These are phyloP conservation scores for Pseudoturritis turrita DNA, from an alignment of 345 rosid species.

Conservation along the genomic window DNA sequence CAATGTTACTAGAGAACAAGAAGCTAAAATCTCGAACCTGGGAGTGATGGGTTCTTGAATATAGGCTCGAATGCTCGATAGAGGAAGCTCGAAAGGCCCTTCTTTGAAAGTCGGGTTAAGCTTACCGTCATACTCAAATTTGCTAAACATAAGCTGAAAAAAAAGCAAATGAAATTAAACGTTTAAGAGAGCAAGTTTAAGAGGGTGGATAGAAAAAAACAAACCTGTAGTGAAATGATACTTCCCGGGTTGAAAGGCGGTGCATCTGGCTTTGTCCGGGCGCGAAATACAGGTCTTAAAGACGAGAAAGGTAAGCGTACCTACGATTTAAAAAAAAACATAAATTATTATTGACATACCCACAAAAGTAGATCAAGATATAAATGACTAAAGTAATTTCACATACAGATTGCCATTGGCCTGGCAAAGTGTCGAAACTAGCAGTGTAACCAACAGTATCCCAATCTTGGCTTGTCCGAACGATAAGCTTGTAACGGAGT, in stretches of 20 bases:
- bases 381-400: background rate
- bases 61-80: slow-evolving; percentile 58
- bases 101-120: slow-evolving; percentile 82
- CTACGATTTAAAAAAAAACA: slow-evolving; percentile 34
- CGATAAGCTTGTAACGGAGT: slow-evolving; percentile 74
- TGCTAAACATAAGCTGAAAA: slow-evolving; percentile 95
- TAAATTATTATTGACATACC: background rate
- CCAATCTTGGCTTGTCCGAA: slow-evolving; percentile 79
- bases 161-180: slow-evolving; percentile 6
- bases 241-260: slow-evolving; percentile 69
- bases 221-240: slow-evolving; percentile 76
- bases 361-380: background rate
- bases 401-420: slow-evolving; percentile 90
- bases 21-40: slow-evolving; percentile 38
- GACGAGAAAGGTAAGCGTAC: slow-evolving; percentile 72
- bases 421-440: slow-evolving; percentile 70
- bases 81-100: slow-evolving; percentile 81
- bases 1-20: background rate
- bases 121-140: slow-evolving; percentile 92
- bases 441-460: slow-evolving; percentile 86
- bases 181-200: background rate
- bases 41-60: slow-evolving; percentile 78
- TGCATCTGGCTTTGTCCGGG: slow-evolving; percentile 67
- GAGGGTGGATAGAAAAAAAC: background rate
- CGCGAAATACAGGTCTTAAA: slow-evolving; percentile 83